Evolutionary conservation across 2,329 filamentous ascomycete species (phyloP).

Genomic region (Cladophialophora bantiana): DNA sequence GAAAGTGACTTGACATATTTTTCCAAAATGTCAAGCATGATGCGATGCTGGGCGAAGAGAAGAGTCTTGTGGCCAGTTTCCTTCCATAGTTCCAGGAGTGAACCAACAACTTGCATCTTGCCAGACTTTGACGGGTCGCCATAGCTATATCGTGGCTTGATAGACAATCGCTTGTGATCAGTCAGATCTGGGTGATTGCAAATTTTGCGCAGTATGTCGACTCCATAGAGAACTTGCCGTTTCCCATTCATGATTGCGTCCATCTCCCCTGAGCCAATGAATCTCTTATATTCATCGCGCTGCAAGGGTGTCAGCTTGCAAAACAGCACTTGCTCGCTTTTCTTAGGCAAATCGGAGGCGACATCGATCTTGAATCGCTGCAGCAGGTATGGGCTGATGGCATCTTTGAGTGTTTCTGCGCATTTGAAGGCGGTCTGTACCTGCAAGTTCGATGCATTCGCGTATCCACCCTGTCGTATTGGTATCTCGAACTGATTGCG

Average conservation of each 20-base stretch:
- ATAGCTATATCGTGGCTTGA: slow-evolving; percentile 74
- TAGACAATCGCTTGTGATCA: slow-evolving; percentile 67
- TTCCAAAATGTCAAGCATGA: slow-evolving; percentile 95
- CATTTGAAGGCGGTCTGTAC: slow-evolving; percentile 94
- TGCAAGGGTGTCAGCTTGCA: slow-evolving; percentile 87
- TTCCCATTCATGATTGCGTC: slow-evolving; percentile 77
- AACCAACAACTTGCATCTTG: slow-evolving; percentile 94
- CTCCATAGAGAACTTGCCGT: slow-evolving; percentile 82
- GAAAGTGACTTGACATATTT: slow-evolving; percentile 73
- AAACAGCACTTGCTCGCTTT: slow-evolving; percentile 94
- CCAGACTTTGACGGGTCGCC: slow-evolving; percentile 81
- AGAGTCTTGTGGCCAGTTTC: slow-evolving; percentile 91
- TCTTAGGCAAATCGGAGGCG: slow-evolving; percentile 89
- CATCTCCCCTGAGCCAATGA: slow-evolving; percentile 84
- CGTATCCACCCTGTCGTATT: slow-evolving; percentile 91
- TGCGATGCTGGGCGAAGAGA: slow-evolving; percentile 89
- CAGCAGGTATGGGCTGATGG: slow-evolving; percentile 90
- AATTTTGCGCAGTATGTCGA: slow-evolving; percentile 92
- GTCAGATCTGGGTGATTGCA: slow-evolving; percentile 95
- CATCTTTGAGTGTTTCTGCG: slow-evolving; percentile 90
- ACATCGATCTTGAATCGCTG: slow-evolving; percentile 94
- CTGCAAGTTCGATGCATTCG: slow-evolving; percentile 91
- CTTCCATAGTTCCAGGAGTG: slow-evolving; percentile 86
- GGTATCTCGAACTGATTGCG: slow-evolving; percentile 91
- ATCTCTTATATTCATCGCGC: slow-evolving; percentile 78